Evolutionary conservation across 1,284 basidiomycete species (phyloP), one percentile per base, ranked within the genome.

Genomic region (Coniferiporia sulphurascens): DNA sequence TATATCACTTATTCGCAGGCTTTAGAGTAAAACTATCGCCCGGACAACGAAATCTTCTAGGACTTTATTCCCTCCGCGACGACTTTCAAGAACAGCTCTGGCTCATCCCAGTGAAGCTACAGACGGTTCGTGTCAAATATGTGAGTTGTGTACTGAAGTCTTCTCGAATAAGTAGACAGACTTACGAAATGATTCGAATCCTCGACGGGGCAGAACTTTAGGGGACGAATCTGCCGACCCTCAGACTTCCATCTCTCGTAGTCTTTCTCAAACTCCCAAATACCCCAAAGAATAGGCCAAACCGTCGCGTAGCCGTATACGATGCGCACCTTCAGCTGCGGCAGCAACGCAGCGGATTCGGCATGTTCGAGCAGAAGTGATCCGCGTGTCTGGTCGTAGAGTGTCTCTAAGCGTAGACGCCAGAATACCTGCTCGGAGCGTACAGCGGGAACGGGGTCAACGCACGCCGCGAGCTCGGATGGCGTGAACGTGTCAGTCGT

Each of bases 161-260:
- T 41, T 41, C 15, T 8, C 38, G 38, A 41, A 53, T 13, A 48
- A 6, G 17, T n/a, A 27, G 17, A 19, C 12, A 19, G 9, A 50
- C 68, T 61, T 48, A 70, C 68, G 41, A 68, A 66, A 48, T 70
- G 68, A 54, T 70, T 70, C 17, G 65, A 66, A 4, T 58, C 52
- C 17, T 61, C 56, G 38, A 70, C 61, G 34, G 62, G 62, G 22
- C 67, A 54, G 27, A 68, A 58, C 38, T 62, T 46, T 3, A 65
- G 22, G 35, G 58, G 21, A 10, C 68, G 55, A 8, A 56, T 50
- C 44, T 58, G 43, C 13, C 62, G 62, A 15, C 21, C 41, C 36
- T 56, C 62, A 19, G 58, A 57, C 48, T 35, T 27, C 60, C 60
- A 58, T 21, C 38, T 62, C 19, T 59, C 53, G 22, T 55, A 64